Conservation (phyloP, 305 asterid species). For the Solanum hybrid region DNA sequence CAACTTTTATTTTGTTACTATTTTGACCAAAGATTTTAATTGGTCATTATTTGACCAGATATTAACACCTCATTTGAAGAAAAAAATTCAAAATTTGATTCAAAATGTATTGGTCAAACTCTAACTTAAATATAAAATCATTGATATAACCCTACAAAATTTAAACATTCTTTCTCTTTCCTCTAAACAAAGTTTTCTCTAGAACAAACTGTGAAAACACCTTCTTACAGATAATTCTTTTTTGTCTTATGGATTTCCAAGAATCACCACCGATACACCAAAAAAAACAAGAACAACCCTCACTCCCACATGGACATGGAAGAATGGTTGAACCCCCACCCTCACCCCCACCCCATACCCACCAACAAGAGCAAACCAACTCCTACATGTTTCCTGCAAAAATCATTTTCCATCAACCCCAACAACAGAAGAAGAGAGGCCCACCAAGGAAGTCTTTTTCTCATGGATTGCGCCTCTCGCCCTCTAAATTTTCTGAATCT, state of each 20-base stretch:
- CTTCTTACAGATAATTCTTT: no score
- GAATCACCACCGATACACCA: no score
- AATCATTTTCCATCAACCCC: not conserved
- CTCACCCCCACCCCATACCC: not conserved
- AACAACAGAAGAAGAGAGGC: not conserved
- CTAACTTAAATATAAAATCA: not conserved
- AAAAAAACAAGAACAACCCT: not conserved
- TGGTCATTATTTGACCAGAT: not conserved
- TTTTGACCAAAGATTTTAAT: no score
- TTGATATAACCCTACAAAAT: not conserved
- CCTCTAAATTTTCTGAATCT: not conserved
- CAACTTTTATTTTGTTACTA: not conserved
- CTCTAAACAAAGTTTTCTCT: not conserved
- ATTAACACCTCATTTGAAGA: not conserved
- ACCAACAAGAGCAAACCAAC: not conserved
- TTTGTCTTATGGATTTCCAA: not conserved
- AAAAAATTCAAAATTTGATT: not conserved
- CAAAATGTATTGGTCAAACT: no score
- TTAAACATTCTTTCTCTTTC: not conserved
- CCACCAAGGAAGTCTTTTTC: not conserved
- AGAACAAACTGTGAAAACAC: not conserved
- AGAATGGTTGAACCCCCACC: no score
- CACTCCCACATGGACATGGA: no score
- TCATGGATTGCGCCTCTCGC: not conserved
- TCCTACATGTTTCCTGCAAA: not conserved